Conservation (phyloP, 345 rosid genomes). For the Sonneratia caseolaris region DNA sequence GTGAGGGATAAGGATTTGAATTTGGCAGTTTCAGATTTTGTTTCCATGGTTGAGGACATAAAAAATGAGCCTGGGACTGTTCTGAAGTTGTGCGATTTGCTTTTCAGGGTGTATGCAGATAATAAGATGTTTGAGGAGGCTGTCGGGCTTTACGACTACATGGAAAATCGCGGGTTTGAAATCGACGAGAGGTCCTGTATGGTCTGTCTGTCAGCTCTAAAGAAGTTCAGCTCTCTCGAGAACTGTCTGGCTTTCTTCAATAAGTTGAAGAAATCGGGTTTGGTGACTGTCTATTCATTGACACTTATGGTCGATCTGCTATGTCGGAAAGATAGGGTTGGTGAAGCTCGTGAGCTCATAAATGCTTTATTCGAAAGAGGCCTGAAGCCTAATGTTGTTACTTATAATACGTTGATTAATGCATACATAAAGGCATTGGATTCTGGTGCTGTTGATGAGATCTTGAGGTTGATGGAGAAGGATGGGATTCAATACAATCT, state of each 20-base stretch:
- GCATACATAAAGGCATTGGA: conserved; percentile 48
- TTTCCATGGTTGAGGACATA: conserved; percentile 21
- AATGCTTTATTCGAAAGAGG: conserved; percentile 36
- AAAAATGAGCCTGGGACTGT: conserved; percentile 23
- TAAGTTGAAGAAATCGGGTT: conserved; percentile 37
- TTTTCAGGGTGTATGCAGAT: conserved; percentile 64
- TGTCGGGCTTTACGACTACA: conserved; percentile 42
- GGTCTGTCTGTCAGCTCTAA: conserved; percentile 56
- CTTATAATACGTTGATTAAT: conserved; percentile 61
- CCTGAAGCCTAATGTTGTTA: conserved; percentile 47
- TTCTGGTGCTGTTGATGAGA: conserved; percentile 29
- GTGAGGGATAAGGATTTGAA: conserved; percentile 26
- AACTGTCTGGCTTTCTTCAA: conserved; percentile 39
- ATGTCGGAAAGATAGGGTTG: conserved; percentile 52
- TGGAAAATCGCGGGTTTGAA: conserved; percentile 34
- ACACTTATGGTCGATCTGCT: conserved; percentile 55
- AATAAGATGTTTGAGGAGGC: conserved; percentile 48
- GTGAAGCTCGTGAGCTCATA: conserved; percentile 41
- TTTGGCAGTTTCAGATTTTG: conserved; percentile 27
- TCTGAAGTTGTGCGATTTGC: conserved; percentile 44
- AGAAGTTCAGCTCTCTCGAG: conserved; percentile 34
- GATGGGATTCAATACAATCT: conserved; percentile 38
- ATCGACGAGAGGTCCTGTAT: conserved; percentile 71
- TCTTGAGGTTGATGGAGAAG: conserved; percentile 55
- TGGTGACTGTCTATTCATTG: conserved; percentile 53